These are phyloP conservation scores for Tylopilus intermedius DNA, from an alignment of 768 basidiomycete genomes.

Conservation along the genomic window DNA sequence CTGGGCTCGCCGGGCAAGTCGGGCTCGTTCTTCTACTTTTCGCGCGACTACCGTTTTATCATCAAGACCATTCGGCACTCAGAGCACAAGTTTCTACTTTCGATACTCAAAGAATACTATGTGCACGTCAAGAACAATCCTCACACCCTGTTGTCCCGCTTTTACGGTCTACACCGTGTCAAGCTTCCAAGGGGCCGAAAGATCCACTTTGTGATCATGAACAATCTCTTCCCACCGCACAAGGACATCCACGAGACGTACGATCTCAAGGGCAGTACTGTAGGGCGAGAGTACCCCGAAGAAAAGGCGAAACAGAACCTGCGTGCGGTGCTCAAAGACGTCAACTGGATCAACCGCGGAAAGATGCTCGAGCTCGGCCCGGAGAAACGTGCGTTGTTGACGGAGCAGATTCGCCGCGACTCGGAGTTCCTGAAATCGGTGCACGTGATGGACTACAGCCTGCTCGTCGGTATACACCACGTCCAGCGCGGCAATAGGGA, in stretches of 20 bases:
- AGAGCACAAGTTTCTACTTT: conserved; percentile 90
- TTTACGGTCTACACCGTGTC: conserved; percentile 96
- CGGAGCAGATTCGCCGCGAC: conserved; percentile 88
- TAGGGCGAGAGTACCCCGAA: conserved; percentile 84
- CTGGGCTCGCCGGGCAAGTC: conserved; percentile 98
- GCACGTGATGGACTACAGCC: conserved; percentile 93
- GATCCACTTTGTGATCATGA: conserved; percentile 99
- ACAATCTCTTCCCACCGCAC: conserved; percentile 97
- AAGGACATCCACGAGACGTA: conserved; percentile 97
- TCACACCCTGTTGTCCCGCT: conserved; percentile 87
- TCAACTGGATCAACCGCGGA: conserved; percentile 88
- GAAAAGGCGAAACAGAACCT: conserved; percentile 74
- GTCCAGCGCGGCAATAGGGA: conserved; percentile 88
- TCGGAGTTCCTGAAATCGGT: conserved; percentile 77
- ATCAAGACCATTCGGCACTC: conserved; percentile 97
- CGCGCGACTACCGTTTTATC: conserved; percentile 97
- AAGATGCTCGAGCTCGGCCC: conserved; percentile 88
- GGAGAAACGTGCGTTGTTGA: conserved; percentile 85
- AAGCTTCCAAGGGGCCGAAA: conserved; percentile 91
- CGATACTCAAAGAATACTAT: conserved; percentile 80
- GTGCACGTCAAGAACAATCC: conserved; percentile 87
- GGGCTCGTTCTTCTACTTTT: conserved; percentile 99
- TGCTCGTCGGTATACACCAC: conserved; percentile 91
- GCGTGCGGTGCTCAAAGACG: conserved; percentile 87
- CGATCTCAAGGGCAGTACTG: conserved; percentile 92